Evolutionary conservation across 2,329 filamentous ascomycete genomes (phyloP), one percentile per base, ranked within the genome.

Genomic region (Cordyceps tenuipes): DNA sequence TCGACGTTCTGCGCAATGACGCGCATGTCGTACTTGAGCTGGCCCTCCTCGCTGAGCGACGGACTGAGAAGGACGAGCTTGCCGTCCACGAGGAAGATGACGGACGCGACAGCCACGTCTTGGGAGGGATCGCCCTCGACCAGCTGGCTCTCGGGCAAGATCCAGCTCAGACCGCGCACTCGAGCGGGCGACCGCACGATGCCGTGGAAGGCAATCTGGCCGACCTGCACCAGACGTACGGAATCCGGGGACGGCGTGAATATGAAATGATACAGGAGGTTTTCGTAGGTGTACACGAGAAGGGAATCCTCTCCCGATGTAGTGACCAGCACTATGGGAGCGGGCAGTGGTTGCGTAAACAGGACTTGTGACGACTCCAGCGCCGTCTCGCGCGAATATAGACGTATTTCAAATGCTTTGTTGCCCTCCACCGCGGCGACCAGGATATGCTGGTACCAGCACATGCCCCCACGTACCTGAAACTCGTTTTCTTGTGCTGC

Each of bases 21-120:
- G 10, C 92, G 88, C 94, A 99, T 99, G 69, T 97, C 93, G 69
- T 99, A 99, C 76, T 97, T 97, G 56, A 97, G 80, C 66, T 91
- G 88, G 5, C 90, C 89, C 48, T 88, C 84, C 53, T 90, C 89
- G 56, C 89, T 92, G 5, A 90, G 79, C 0, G 91, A 92, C 1
- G 94, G 93, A 64, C 95, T 91, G 53, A 99, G 80, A 43, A 97
- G 77, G 12, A 97, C 94, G 21, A 99, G 83, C 71, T 99, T 99
- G 34, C 93, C 94, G 69, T 99, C 94, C 2, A 99, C 92, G n/a
- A 99, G 80, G 68, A 99, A 96, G 15, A 99, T 77, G 13, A 99
- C 92, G 0, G 91, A 96, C 8, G 94, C 94, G 59, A 93, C 88
- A 13, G 91, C 88, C 9, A 99, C 94, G 71, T 99, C 94, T 70